Evolutionary conservation across 2,329 filamentous ascomycete species (phyloP), one percentile per base, ranked within the genome.

Genomic region (Cercospora zeae-maydis): DNA sequence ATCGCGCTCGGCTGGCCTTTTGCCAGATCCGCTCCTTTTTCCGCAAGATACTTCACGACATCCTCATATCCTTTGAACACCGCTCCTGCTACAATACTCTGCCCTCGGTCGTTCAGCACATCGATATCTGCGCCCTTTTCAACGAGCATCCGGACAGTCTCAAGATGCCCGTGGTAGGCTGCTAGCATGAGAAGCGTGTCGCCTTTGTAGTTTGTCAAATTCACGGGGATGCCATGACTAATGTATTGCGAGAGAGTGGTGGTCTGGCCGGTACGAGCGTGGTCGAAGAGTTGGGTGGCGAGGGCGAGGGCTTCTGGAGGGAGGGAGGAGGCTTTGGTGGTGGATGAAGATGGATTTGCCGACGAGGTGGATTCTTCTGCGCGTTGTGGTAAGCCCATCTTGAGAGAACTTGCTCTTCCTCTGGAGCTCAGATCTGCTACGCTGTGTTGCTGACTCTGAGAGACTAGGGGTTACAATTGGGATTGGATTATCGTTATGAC

Each of bases 111-210:
- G 66, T 91, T 91, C 30, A 90, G 71, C 1, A 83, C 79, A 73
- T 91, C 90, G 0, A 87, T 82, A 69, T 91, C 86, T 1, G 87
- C 87, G 1, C 86, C 86, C 63, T 85, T 80, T 30, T 83, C 77
- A 1, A 91, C 74, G 10, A 91, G 80, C 63, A 88, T 78, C 52
- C 78, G 79, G 27, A 88, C 86, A 0, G 89, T 81, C 0, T 83
- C 79, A 1, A 82, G 79, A 59, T 90, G 86, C 10, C 88, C 88
- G 67, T 90, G 83, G 69, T 91, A 91, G 0, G 87, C 82, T 0
- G 88, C 85, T 1, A 92, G 82, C 89, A 92, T 92, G 63, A 91
- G 78, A 64, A 91, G 75, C n/a, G 84, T 89, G 73, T 92, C 88
- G 54, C 88, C 89, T 66, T 89, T 88, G 55, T 88, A 83, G 70